phyloP scores from a whole-genome alignment of 2,329 filamentous ascomycete species.

The Nemania abortiva region DNA sequence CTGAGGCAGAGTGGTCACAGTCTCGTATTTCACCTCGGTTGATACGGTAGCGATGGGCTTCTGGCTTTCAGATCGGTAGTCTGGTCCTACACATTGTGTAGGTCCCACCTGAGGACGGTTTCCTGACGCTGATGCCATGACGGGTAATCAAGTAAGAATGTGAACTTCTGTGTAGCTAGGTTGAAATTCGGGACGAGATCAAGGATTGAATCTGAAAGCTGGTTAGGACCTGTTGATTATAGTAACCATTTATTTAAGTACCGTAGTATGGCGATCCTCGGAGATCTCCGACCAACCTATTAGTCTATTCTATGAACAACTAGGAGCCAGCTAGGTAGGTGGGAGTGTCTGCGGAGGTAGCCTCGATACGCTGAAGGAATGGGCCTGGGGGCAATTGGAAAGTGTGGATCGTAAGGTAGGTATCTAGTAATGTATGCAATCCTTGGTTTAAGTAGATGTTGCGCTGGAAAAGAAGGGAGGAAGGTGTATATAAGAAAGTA shows the following conservation, averaged over 20 bases:
- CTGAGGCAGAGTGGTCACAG: constrained; percentile 90
- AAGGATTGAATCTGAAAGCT: not conserved
- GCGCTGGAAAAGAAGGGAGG: constrained; percentile 7
- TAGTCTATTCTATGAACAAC: not conserved
- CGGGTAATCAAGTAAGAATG: constrained; percentile 50
- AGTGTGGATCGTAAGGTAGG: constrained; percentile 1
- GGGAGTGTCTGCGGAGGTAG: constrained; percentile 11
- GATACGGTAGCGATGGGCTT: constrained; percentile 93
- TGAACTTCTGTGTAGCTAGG: constrained; percentile 3
- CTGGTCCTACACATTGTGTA: constrained; percentile 79
- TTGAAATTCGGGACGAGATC: not conserved
- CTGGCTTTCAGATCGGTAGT: constrained; percentile 79
- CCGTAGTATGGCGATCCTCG: constrained; percentile 1
- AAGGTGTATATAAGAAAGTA: constrained; percentile 1
- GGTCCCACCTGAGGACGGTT: constrained; percentile 54
- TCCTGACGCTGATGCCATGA: constrained; percentile 53
- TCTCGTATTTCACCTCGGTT: constrained; percentile 81
- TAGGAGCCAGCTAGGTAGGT: not conserved
- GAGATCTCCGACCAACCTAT: constrained; percentile 24
- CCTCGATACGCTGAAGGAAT: not conserved
- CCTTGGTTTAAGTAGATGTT: not conserved
- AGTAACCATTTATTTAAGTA: not conserved
- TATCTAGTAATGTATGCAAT: not conserved
- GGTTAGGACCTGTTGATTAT: constrained; percentile 28
- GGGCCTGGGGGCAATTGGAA: not conserved